These are phyloP conservation scores for Citrus trifoliata DNA, from an alignment of 345 rosid genomes.

Conservation along the genomic window DNA sequence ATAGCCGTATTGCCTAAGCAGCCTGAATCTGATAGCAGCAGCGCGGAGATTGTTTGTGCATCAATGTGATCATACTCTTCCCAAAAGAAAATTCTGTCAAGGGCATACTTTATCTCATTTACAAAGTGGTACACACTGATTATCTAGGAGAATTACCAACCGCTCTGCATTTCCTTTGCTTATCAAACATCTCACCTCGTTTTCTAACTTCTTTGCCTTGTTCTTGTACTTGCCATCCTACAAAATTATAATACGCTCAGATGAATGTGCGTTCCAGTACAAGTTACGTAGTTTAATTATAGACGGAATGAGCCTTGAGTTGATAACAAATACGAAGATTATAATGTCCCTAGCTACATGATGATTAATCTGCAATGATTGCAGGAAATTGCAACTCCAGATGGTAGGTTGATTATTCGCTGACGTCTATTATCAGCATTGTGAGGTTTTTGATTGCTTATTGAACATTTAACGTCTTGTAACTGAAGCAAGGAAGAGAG, in stretches of 20 bases:
- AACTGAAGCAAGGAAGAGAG: background rate
- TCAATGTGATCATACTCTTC: background rate
- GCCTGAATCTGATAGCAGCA: conserved; percentile 38
- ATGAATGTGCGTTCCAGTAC: no score
- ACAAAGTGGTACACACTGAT: conserved; percentile 32
- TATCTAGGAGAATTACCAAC: conserved; percentile 21
- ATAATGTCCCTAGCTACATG: background rate
- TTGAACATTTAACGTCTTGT: background rate
- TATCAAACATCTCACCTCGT: conserved; percentile 23
- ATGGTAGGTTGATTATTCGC: conserved; percentile 10
- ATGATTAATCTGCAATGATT: conserved; percentile 2
- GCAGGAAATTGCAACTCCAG: conserved; percentile 19
- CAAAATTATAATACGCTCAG: background rate
- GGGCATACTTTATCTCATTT: conserved; percentile 25
- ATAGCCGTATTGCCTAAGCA: conserved; percentile 42
- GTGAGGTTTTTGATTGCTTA: background rate
- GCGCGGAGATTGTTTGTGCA: conserved; percentile 16
- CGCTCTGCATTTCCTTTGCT: conserved; percentile 5
- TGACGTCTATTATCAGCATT: background rate
- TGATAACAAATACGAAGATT: background rate
- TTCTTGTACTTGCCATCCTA: conserved; percentile 16
- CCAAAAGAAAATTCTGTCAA: conserved; percentile 6
- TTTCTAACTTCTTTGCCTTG: conserved; percentile 24
- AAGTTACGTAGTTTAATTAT: background rate
- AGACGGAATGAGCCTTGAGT: background rate